A percentile compares a stretch with the other conserved stretches of the same genome.
phyloP scores from a whole-genome alignment of 768 basidiomycete genomes.

The Kondoa subrosea region DNA sequence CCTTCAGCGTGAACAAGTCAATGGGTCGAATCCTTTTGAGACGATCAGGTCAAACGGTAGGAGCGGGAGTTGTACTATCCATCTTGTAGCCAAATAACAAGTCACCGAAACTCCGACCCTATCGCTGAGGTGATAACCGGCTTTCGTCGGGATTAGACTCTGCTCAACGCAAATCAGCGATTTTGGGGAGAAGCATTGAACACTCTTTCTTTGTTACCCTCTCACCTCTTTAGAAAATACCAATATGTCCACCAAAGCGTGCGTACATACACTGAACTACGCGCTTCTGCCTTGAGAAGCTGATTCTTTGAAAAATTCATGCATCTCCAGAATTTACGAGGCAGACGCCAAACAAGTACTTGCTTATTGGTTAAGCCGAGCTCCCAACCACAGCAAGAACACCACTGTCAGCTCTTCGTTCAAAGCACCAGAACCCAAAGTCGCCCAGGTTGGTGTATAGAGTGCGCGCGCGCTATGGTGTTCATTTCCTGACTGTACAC shows the following conservation, averaged over 20 bases:
- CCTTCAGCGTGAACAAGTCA: conserved; percentile 73
- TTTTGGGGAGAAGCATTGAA: too few species aligned
- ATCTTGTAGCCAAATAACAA: not conserved
- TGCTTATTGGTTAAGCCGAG: conserved; percentile 89
- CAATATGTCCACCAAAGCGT: conserved; percentile 21
- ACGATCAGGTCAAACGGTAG: conserved; percentile 63
- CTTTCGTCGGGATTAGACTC: too few species aligned
- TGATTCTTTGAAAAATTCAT: not conserved
- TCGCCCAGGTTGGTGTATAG: conserved; percentile 40
- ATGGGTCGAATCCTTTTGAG: conserved; percentile 86
- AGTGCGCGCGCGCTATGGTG: not conserved
- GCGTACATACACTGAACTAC: not conserved
- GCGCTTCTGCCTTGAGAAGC: not conserved
- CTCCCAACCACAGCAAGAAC: conserved; percentile 53
- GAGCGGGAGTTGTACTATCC: not conserved
- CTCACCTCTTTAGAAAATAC: not conserved
- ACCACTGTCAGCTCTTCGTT: conserved; percentile 42
- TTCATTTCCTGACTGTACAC: not conserved
- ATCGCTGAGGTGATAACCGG: too few species aligned
- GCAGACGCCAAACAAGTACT: conserved; percentile 97
- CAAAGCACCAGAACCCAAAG: conserved; percentile 49
- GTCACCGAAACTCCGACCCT: too few species aligned
- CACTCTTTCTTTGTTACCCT: not conserved
- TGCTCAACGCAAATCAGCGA: too few species aligned
- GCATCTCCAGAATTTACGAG: conserved; percentile 60